Percentiles rank a stretch among this genome's conserved stretches.
Conservation (phyloP, 306 rosid genomes). For the Sophora flavescens region DNA sequence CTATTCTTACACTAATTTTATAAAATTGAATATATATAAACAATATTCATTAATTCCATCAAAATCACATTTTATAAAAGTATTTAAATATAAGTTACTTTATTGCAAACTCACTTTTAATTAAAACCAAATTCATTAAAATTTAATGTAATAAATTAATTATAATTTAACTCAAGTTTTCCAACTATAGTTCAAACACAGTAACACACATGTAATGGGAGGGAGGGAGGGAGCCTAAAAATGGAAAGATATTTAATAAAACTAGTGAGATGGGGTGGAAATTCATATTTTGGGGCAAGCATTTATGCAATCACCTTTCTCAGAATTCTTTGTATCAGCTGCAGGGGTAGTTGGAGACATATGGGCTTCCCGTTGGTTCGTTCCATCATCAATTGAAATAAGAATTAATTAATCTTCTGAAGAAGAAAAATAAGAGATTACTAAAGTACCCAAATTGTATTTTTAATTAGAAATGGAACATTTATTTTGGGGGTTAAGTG, state of each 20-base stretch:
- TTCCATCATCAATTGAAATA: neutral
- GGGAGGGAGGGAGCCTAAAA: neutral
- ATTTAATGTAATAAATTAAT: no score
- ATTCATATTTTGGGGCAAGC: constrained; percentile 31
- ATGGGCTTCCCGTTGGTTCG: constrained; percentile 30
- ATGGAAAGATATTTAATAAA: neutral
- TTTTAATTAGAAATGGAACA: neutral
- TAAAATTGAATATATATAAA: no score
- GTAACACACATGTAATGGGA: no score
- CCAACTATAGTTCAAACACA: no score
- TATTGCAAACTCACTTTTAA: no score
- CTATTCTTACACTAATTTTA: no score
- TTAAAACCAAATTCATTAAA: no score
- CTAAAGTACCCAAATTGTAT: neutral
- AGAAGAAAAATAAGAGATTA: neutral
- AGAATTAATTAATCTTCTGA: neutral
- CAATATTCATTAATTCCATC: no score
- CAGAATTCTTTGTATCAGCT: neutral
- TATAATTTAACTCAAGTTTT: no score
- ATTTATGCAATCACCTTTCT: neutral
- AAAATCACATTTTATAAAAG: no score
- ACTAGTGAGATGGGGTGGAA: neutral
- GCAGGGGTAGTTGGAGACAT: constrained; percentile 28
- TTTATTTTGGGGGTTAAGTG: neutral
- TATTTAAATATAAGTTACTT: no score